Evolutionary conservation across 306 rosid genomes (phyloP).

Genomic region (Castanea mollissima): DNA sequence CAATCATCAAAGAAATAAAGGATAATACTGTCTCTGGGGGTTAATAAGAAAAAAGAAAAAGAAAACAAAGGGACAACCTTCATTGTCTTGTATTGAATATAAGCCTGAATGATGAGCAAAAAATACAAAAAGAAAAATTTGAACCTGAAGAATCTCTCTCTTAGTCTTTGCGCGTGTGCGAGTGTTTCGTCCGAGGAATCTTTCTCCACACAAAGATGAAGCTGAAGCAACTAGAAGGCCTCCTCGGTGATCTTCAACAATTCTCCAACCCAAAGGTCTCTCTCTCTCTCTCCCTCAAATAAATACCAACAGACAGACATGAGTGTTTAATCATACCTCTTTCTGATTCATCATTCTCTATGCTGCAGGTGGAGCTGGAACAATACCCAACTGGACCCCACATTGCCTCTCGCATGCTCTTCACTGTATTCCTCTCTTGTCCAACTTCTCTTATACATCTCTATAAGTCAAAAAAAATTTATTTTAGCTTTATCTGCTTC

Average conservation of each 20-base stretch:
- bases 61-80: too few species aligned
- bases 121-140: too few species aligned
- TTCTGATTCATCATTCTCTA: neutral
- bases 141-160: too few species aligned
- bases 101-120: too few species aligned
- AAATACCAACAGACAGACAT: neutral
- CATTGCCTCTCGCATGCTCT: conserved; percentile 92
- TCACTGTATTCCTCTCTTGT: conserved; percentile 47
- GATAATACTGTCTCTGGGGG: too few species aligned
- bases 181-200: neutral
- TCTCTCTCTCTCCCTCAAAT: conserved; percentile 11
- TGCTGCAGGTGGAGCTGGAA: conserved; percentile 70
- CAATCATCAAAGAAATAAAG: too few species aligned
- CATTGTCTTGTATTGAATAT: too few species aligned
- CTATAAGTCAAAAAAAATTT: neutral
- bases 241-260: conserved; percentile 69
- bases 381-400: conserved; percentile 98
- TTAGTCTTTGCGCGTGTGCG: neutral
- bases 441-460: neutral
- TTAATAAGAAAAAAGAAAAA: too few species aligned
- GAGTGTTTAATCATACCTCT: neutral
- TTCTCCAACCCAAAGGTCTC: conserved; percentile 75
- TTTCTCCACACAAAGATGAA: conserved; percentile 46
- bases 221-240: conserved; percentile 85
- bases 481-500: neutral